Conservation (phyloP, 1,139 yeast species). For the Hyphopichia pseudoburtonii region DNA sequence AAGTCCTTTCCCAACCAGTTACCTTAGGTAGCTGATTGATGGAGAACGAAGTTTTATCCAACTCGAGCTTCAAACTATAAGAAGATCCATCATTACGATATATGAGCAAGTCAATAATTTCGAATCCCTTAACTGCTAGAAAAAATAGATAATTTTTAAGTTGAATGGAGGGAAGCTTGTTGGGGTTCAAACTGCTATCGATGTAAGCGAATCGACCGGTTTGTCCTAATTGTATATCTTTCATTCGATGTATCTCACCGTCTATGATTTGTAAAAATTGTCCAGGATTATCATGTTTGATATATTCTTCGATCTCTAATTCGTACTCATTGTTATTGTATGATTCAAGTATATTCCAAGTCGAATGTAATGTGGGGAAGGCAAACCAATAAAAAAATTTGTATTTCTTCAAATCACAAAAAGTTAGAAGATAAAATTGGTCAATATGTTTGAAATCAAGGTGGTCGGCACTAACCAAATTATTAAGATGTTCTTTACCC, state of each 20-base stretch:
- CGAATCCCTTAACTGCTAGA: constrained; percentile 42
- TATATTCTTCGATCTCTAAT: constrained; percentile 8
- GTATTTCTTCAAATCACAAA: constrained; percentile 86
- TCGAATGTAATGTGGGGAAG: constrained; percentile 60
- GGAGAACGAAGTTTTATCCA: constrained; percentile 14
- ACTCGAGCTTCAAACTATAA: constrained; percentile 18
- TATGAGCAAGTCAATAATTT: constrained; percentile 39
- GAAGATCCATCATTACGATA: constrained; percentile 30
- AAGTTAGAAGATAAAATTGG: constrained; percentile 62
- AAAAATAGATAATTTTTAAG: constrained; percentile 64
- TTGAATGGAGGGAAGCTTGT: constrained; percentile 55
- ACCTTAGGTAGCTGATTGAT: constrained; percentile 31
- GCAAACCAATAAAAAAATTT: constrained; percentile 89
- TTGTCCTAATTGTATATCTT: constrained; percentile 2
- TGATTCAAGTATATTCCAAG: constrained; percentile 31
- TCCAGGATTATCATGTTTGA: neutral
- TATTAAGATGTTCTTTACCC: constrained; percentile 34
- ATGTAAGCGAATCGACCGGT: constrained; percentile 47
- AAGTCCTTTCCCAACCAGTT: constrained; percentile 90
- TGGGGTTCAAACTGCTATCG: constrained; percentile 55
- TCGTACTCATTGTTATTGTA: constrained; percentile 2
- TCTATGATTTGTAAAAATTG: constrained; percentile 16
- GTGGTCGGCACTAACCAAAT: constrained; percentile 10
- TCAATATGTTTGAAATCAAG: constrained; percentile 18
- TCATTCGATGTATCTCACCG: constrained; percentile 5